Percentiles rank a stretch among this genome's conserved stretches.
phyloP scores from a whole-genome alignment of 2,329 filamentous ascomycete species.

The Cyphellophora europaea region DNA sequence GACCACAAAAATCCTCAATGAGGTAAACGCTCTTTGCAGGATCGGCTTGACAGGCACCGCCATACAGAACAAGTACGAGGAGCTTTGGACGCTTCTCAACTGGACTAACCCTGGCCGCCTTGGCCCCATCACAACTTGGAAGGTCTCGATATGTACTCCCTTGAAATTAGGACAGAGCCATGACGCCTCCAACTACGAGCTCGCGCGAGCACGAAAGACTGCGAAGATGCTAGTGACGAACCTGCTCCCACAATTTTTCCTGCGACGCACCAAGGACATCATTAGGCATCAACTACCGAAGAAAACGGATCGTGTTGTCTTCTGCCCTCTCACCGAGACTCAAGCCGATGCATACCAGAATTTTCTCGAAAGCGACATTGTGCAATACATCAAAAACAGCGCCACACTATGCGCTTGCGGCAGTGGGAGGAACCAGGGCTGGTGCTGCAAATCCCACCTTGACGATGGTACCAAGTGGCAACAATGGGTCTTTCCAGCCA shows the following conservation, averaged over 20 bases:
- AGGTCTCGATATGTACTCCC: constrained; percentile 64
- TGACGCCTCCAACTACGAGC: constrained; percentile 73
- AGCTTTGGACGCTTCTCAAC: constrained; percentile 90
- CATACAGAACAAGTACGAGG: constrained; percentile 96
- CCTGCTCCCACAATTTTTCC: constrained; percentile 78
- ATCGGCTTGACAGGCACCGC: constrained; percentile 92
- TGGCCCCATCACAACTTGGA: constrained; percentile 66
- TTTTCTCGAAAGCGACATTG: constrained; percentile 63
- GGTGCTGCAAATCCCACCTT: constrained; percentile 62
- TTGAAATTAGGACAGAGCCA: constrained; percentile 85
- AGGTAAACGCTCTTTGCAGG: constrained; percentile 82
- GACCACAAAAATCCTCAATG: constrained; percentile 77
- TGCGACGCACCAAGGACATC: constrained; percentile 84
- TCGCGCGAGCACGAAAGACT: constrained; percentile 70
- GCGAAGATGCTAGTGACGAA: constrained; percentile 80
- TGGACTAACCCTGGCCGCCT: constrained; percentile 83
- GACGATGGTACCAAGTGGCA: constrained; percentile 59
- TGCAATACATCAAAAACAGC: constrained; percentile 59
- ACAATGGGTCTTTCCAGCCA: constrained; percentile 72
- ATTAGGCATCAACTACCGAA: constrained; percentile 89
- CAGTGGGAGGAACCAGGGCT: constrained; percentile 63
- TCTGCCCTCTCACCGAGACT: constrained; percentile 77
- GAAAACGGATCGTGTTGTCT: constrained; percentile 89
- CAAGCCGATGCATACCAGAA: constrained; percentile 78
- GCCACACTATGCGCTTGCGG: constrained; percentile 61